These are phyloP conservation scores for Boeremia exigua DNA, from an alignment of 2,329 filamentous ascomycete species.

Conservation along the genomic window DNA sequence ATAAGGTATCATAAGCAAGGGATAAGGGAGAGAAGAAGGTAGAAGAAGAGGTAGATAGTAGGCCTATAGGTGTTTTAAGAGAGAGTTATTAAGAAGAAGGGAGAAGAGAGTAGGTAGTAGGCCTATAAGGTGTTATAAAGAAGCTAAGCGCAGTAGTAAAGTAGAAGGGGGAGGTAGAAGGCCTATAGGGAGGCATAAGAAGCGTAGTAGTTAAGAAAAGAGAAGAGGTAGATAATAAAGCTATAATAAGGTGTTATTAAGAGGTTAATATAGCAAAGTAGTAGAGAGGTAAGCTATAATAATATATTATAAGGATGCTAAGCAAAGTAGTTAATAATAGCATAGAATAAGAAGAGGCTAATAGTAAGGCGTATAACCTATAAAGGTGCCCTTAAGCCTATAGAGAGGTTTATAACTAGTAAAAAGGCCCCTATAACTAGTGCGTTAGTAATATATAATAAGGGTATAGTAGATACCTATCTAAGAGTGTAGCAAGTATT, in stretches of 20 bases:
- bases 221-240: background rate
- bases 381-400: background rate
- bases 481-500: background rate
- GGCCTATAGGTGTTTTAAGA: no score
- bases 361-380: background rate
- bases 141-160: no score
- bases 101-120: background rate
- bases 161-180: no score
- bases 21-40: background rate
- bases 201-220: background rate
- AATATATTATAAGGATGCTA: background rate
- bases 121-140: background rate
- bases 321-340: slow-evolving; percentile 1
- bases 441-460: background rate
- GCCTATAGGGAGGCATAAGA: no score
- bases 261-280: background rate
- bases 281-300: background rate
- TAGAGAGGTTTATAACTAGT: background rate
- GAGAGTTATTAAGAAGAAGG: no score
- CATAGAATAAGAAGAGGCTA: background rate
- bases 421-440: background rate
- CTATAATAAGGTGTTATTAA: background rate
- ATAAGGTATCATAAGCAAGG: background rate
- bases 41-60: no score
- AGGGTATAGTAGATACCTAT: background rate